Evolutionary conservation across 441 rosid species (phyloP).

Genomic region (Kokia cookei): DNA sequence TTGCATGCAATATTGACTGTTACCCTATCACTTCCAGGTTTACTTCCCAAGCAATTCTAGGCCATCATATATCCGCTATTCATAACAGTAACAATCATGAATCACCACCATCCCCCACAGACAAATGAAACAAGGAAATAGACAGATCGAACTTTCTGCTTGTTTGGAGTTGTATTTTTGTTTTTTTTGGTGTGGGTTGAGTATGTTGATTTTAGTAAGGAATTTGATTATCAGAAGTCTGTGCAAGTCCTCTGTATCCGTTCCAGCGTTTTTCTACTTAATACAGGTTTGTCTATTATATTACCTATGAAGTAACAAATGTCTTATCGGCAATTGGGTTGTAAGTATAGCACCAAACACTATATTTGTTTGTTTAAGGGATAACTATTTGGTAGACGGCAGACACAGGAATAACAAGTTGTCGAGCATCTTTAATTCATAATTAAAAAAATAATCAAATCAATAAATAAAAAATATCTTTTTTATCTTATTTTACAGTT

Average conservation of each 20-base stretch:
- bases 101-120: not conserved
- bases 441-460: no score
- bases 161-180: not conserved
- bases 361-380: no score
- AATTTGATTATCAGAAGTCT: not conserved
- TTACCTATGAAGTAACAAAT: not conserved
- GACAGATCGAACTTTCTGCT: not conserved
- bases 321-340: not conserved
- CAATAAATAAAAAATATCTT: no score
- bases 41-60: not conserved
- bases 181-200: not conserved
- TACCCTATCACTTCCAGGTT: not conserved
- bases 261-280: not conserved
- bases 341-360: no score
- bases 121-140: not conserved
- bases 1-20: conserved; percentile 9
- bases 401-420: no score
- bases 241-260: not conserved
- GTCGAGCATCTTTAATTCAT: no score
- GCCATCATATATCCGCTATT: not conserved
- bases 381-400: no score
- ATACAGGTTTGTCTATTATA: not conserved
- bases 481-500: no score
- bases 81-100: not conserved
- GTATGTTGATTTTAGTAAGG: not conserved